Conservation (phyloP, 202 grass and related monocot species). For the Dendrocalamus latiflorus region DNA sequence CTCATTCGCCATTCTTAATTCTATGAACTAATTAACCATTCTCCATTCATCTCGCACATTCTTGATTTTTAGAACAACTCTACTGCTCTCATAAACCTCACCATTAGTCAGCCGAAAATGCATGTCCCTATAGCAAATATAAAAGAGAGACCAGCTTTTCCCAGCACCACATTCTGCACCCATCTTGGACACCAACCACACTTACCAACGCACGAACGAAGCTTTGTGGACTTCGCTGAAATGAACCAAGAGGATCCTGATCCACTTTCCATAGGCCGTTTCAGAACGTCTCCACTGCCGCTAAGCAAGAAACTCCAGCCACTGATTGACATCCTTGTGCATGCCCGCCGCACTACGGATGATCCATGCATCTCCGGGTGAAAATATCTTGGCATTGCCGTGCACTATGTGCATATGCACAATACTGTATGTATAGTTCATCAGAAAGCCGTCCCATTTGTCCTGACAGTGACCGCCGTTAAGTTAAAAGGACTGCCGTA, state of each 20-base stretch:
- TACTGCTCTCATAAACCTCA: neutral
- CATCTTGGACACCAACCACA: constrained; percentile 13
- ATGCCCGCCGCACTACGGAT: constrained; percentile 44
- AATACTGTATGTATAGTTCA: neutral
- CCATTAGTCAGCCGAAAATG: neutral
- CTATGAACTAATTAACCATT: neutral
- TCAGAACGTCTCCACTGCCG: constrained; percentile 23
- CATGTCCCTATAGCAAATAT: neutral
- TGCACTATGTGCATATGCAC: neutral
- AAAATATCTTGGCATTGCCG: constrained; percentile 17
- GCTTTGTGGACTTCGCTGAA: neutral
- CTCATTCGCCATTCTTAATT: neutral
- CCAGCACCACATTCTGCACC: constrained; percentile 1
- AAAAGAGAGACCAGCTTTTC: neutral
- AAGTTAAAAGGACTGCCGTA: neutral
- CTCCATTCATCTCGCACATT: neutral
- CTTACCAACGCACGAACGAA: neutral
- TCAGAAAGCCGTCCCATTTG: neutral
- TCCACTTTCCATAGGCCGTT: constrained; percentile 22
- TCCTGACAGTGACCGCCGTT: neutral
- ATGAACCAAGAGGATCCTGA: constrained; percentile 18
- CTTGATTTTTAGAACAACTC: neutral
- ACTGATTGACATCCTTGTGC: constrained; percentile 20
- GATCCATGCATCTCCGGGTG: constrained; percentile 20
- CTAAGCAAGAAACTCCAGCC: constrained; percentile 32